These are phyloP conservation scores for Miscanthus lutarioriparius DNA, from an alignment of 176 grass and related monocot species.

Conservation along the genomic window DNA sequence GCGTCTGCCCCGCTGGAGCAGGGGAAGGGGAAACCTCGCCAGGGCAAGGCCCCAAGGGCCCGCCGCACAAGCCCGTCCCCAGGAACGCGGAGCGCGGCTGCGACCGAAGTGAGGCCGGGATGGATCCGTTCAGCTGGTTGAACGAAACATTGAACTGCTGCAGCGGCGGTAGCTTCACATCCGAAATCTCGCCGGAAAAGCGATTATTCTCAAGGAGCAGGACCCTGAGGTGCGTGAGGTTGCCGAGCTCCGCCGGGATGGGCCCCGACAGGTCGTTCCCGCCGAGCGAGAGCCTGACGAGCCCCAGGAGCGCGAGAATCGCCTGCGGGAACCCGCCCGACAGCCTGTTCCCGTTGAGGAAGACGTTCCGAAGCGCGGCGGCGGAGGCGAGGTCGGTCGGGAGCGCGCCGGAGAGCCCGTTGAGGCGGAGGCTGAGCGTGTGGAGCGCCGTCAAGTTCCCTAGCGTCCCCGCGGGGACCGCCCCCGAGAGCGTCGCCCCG, in stretches of 20 bases:
- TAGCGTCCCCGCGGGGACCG: conserved; percentile 40
- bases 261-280: conserved; percentile 44
- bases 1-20: conserved; percentile 26
- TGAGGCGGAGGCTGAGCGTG: conserved; percentile 65
- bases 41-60: conserved; percentile 51
- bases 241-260: conserved; percentile 41
- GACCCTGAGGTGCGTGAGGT: conserved; percentile 39
- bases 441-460: conserved; percentile 67
- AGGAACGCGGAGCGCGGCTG: conserved; percentile 49
- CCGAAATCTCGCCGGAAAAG: conserved; percentile 51
- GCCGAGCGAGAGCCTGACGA: conserved; percentile 49
- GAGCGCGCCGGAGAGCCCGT: conserved; percentile 46
- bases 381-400: conserved; percentile 41
- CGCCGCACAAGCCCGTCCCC: conserved; percentile 50
- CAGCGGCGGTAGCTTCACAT: conserved; percentile 37
- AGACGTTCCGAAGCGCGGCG: conserved; percentile 45
- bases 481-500: conserved; percentile 27
- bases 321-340: conserved; percentile 48
- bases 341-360: conserved; percentile 56
- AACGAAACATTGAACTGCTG: conserved; percentile 64
- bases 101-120: conserved; percentile 45
- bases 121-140: conserved; percentile 61
- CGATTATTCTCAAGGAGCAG: conserved; percentile 60
- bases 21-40: conserved; percentile 51
- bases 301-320: conserved; percentile 32